Evolutionary conservation across 306 rosid genomes (phyloP), one percentile per base, ranked within the genome.

Genomic region (Dalbergia cultrata): DNA sequence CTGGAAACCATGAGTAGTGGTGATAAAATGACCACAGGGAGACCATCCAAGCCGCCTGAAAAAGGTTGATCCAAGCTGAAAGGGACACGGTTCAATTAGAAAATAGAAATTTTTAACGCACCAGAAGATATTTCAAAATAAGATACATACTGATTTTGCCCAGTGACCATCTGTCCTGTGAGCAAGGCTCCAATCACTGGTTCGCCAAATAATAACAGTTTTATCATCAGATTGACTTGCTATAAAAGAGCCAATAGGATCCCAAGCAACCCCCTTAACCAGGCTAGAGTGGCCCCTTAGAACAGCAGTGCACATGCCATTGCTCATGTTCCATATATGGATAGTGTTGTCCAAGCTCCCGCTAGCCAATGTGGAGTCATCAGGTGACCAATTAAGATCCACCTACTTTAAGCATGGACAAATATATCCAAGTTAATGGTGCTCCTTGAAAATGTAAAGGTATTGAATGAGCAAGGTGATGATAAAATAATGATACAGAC

Each of bases 351-450:
- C 99, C 76, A 96, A 92, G 86, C 99, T 96, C 80, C 92, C 99
- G 67, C 98, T 96, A 35, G 98, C 99, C 95, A 96, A 88, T 17
- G 83, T 82, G 8, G 93, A 93, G 78, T 95, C 99, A 93, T 95
- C 99, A 35, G 99, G 98, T 77, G 98, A 93, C 99, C 99, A 95
- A 88, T 92, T 93, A 87, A 95, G 98, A 95, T 95, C 99, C 93
- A 95, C 99, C 99, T 95, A 93, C 98, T 92, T 95, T 85, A 93
- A 72, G 96, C 98, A 93, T 61, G 82, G 89, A 92, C 81, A 84
- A 83, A 76, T 22, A 74, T 78, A 85, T 84, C 86, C 83, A 80
- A 86, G 86, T 90, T 90, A 95, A 82, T 70, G 77, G 82, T 69
- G 86, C 76, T 62, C 82, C 59, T 18, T 77, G 57, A 80, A 64